Evolutionary conservation across 441 rosid species (phyloP), one percentile per base, ranked within the genome.

Genomic region (Macaranga tanarius): DNA sequence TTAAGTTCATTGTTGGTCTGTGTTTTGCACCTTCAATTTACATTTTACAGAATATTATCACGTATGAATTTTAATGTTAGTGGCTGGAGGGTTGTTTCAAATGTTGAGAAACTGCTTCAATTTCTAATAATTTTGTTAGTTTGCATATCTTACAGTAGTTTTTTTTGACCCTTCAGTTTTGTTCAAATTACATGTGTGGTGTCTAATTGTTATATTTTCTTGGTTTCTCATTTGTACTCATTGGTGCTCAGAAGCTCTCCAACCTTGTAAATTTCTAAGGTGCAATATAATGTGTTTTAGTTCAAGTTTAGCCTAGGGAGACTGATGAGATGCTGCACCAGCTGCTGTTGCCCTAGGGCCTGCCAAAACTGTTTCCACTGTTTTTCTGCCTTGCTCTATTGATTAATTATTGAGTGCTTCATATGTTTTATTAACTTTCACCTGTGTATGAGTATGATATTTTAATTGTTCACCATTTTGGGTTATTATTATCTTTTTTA

Each of bases 221-320:
- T 55, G 23, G 44, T 16, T 62, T 62, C n/a, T 69, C 40, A 23
- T 50, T 12, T 59, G 0, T 31, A 3, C 26, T 50, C 22, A 26
- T 25, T 15, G 42, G 55, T 16, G 22, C 25, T 38, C 19, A 10
- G 11, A 34, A 26, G 42, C 28, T 31, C 23, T 20, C 38, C 25
- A 22, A 15, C 2, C 4, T 54, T 0, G 47, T 15, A 6, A 25
- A 15, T 26, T 52, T 52, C 57, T 20, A 17, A 17, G 19, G 19
- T 66, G 70, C 70, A 48, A 34, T 72, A 34, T 50, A 61, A 48
- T 22, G 67, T 50, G 38, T 5, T n/a, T 22, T 20, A 60, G 28
- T 60, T 57, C n/a, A 28, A 60, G 28, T 60, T 57, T 34, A 28
- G 28, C 61, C 44, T 61, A 1, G 12, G 59, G 65, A 26, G 19